phyloP scores from a whole-genome alignment of 1,284 basidiomycete species.

The Golubevia sp. region DNA sequence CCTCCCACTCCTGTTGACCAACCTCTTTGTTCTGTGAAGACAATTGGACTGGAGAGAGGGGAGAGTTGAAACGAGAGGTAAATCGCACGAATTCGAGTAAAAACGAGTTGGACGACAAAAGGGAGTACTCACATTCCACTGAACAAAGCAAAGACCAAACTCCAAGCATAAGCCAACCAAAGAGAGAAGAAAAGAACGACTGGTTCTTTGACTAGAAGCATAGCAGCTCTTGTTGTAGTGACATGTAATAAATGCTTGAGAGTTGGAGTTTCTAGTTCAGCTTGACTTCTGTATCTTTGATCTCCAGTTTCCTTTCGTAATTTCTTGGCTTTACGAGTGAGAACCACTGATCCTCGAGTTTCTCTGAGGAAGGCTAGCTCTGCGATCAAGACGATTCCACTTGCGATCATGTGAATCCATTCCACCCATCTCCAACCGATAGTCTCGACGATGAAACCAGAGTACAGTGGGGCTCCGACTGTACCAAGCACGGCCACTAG shows the following conservation, averaged over 20 bases:
- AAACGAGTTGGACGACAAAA: slow-evolving; percentile 7
- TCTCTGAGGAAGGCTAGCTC: slow-evolving; percentile 35
- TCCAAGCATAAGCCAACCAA: slow-evolving; percentile 44
- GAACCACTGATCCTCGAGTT: slow-evolving; percentile 38
- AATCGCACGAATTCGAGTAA: too few species aligned
- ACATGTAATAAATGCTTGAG: slow-evolving; percentile 34
- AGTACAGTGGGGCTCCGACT: slow-evolving; percentile 39
- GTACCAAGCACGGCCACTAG: slow-evolving; percentile 37
- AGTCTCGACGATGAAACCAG: slow-evolving; percentile 34
- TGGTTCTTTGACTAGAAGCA: slow-evolving; percentile 36
- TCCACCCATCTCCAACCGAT: slow-evolving; percentile 47
- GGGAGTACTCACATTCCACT: slow-evolving; percentile 1
- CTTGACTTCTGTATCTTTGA: slow-evolving; percentile 33
- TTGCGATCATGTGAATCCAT: slow-evolving; percentile 43
- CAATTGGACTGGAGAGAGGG: slow-evolving; percentile 42
- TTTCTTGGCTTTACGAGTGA: slow-evolving; percentile 30
- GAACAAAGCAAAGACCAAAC: slow-evolving; percentile 37
- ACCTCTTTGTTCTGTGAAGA: slow-evolving; percentile 38
- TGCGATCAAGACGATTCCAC: slow-evolving; percentile 33
- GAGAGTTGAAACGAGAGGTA: too few species aligned
- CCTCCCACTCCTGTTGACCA: slow-evolving; percentile 36
- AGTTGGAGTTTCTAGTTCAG: slow-evolving; percentile 36
- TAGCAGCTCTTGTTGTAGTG: slow-evolving; percentile 33
- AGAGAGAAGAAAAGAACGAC: slow-evolving; percentile 41
- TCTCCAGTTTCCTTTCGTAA: slow-evolving; percentile 42